Evolutionary conservation across 371 early-diverging fungal genomes (phyloP).

Genomic region (Mucor sp.): DNA sequence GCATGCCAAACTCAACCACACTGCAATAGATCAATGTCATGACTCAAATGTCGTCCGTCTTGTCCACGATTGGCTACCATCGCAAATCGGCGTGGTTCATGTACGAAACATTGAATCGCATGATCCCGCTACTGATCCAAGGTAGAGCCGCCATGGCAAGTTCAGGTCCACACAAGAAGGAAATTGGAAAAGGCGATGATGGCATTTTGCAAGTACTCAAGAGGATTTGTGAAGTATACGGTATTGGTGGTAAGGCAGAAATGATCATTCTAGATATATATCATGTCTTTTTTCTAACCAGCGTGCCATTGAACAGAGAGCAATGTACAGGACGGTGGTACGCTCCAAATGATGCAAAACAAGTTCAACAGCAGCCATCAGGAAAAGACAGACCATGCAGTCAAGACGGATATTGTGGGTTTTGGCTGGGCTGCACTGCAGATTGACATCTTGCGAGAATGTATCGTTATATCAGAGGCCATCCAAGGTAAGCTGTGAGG

Average conservation of each 20-base stretch:
- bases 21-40: slow-evolving; percentile 54
- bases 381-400: not conserved
- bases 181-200: slow-evolving; percentile 30
- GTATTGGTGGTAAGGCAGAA: slow-evolving; percentile 51
- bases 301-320: slow-evolving; percentile 7
- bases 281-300: not conserved
- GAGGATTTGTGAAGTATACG: slow-evolving; percentile 70
- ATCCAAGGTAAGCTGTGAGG: slow-evolving; percentile 74
- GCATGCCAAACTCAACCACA: not conserved
- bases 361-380: not conserved
- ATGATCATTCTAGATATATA: too few relatives aligned
- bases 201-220: slow-evolving; percentile 71
- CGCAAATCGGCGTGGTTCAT: slow-evolving; percentile 82
- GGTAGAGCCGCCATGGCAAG: slow-evolving; percentile 37
- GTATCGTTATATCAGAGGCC: slow-evolving; percentile 72
- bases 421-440: slow-evolving; percentile 84
- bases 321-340: slow-evolving; percentile 29
- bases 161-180: slow-evolving; percentile 25
- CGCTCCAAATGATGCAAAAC: slow-evolving; percentile 18
- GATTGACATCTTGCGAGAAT: slow-evolving; percentile 75
- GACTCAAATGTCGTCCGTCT: slow-evolving; percentile 66
- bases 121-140: slow-evolving; percentile 62
- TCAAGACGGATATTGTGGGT: not conserved
- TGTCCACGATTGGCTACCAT: slow-evolving; percentile 65
- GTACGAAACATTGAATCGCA: slow-evolving; percentile 68